Evolutionary conservation across 306 rosid species (phyloP).

Genomic region (Lathyrus oleraceus): DNA sequence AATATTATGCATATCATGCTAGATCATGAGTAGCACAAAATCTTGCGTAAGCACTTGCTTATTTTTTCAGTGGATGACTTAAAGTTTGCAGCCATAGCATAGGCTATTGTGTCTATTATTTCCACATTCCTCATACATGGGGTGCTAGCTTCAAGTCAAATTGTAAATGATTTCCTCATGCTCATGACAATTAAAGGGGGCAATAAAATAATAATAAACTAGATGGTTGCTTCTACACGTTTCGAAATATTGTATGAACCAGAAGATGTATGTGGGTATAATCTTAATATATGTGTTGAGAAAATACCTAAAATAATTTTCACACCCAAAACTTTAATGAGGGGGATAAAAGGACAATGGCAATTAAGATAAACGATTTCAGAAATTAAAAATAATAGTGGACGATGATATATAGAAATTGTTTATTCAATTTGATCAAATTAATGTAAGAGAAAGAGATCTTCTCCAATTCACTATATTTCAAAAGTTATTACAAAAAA

Average conservation of each 20-base stretch:
- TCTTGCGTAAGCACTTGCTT: constrained; percentile 41
- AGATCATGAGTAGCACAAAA: not conserved
- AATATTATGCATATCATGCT: constrained; percentile 17
- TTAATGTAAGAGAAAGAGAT: no score
- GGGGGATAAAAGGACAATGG: no score
- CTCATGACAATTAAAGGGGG: not conserved
- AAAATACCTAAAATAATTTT: no score
- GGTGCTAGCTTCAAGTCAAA: constrained; percentile 29
- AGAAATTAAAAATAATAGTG: no score
- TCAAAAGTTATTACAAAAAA: no score
- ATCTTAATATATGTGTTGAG: no score
- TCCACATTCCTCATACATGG: constrained; percentile 36
- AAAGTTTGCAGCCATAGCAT: not conserved
- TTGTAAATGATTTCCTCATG: constrained; percentile 18
- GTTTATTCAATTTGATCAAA: no score
- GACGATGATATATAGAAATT: no score
- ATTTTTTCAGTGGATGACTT: constrained; percentile 33
- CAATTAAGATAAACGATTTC: no score
- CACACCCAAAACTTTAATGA: no score
- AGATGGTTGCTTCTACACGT: constrained; percentile 24
- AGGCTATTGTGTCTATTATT: not conserved
- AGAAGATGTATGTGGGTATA: no score
- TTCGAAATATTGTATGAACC: not conserved
- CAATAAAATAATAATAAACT: not conserved
- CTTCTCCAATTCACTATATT: no score